Conservation (phyloP, 2,329 filamentous ascomycete species). For the Lecanicillium sp. region DNA sequence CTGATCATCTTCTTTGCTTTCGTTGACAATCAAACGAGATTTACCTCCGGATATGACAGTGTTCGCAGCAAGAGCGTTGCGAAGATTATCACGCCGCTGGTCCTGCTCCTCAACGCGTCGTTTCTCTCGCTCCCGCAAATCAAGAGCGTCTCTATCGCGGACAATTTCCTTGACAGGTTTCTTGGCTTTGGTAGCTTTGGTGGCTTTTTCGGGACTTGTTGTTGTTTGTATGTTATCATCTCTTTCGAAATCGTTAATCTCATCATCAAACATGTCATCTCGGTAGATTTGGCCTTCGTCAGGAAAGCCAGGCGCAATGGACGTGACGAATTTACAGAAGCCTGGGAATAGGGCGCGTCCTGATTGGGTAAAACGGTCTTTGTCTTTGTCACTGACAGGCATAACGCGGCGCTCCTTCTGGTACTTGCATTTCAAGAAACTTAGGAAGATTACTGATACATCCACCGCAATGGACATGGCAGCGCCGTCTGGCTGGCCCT, state of each 20-base stretch:
- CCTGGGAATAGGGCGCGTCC: conserved; percentile 11
- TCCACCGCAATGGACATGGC: conserved; percentile 17
- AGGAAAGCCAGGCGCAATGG: conserved; percentile 19
- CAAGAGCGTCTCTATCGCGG: conserved; percentile 30
- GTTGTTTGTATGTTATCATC: conserved; percentile 6
- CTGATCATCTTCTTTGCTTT: conserved; percentile 51
- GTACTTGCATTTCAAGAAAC: conserved; percentile 18
- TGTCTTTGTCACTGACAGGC: conserved; percentile 12
- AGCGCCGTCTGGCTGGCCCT: too few relatives aligned
- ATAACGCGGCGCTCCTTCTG: conserved; percentile 14
- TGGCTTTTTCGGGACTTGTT: not conserved
- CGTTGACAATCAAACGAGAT: conserved; percentile 55
- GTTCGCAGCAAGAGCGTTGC: conserved; percentile 34
- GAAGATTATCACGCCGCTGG: conserved; percentile 38
- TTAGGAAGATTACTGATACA: conserved; percentile 20
- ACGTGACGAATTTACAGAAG: conserved; percentile 20
- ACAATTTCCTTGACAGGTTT: conserved; percentile 22
- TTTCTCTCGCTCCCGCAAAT: conserved; percentile 47
- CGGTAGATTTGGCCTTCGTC: conserved; percentile 24
- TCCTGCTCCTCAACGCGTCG: conserved; percentile 46
- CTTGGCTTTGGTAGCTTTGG: conserved; percentile 2
- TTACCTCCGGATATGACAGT: conserved; percentile 35
- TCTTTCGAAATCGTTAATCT: conserved; percentile 12
- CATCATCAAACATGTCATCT: conserved; percentile 14
- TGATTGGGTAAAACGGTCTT: conserved; percentile 5